These are phyloP conservation scores for Carex pumila DNA, from an alignment of 176 grass and related monocot genomes.

Conservation along the genomic window DNA sequence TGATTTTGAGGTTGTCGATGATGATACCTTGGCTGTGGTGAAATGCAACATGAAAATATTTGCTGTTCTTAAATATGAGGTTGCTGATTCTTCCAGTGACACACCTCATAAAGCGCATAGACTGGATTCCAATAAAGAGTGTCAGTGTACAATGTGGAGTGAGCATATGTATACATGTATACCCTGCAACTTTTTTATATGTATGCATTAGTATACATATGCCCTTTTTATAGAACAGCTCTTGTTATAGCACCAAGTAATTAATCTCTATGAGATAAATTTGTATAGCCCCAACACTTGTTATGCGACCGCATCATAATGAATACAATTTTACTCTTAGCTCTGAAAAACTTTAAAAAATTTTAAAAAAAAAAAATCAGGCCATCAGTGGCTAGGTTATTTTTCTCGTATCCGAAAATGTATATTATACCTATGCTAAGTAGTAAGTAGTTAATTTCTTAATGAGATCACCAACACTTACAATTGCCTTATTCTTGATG, in stretches of 20 bases:
- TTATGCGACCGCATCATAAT: not conserved
- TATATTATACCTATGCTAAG: not conserved
- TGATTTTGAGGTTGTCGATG: conserved; percentile 17
- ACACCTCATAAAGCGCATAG: conserved; percentile 19
- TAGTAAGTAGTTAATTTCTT: no score
- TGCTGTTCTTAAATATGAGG: conserved; percentile 26
- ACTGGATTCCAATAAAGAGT: conserved; percentile 3
- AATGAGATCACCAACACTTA: not conserved
- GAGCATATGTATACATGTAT: not conserved
- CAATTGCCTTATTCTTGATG: not conserved
- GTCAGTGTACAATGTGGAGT: no score
- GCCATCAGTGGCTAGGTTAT: no score
- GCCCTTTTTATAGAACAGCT: not conserved
- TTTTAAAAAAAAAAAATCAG: no score
- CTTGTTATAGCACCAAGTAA: not conserved
- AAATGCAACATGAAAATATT: conserved; percentile 23
- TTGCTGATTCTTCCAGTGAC: not conserved
- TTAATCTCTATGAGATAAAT: not conserved
- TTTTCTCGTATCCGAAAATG: not conserved
- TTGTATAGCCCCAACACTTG: no score
- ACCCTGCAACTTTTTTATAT: not conserved
- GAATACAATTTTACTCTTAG: not conserved
- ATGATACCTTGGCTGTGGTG: conserved; percentile 13
- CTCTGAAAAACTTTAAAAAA: no score
- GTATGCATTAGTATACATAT: not conserved